Conservation (phyloP, 495 filamentous ascomycete genomes). For the Ramalina intermedia region DNA sequence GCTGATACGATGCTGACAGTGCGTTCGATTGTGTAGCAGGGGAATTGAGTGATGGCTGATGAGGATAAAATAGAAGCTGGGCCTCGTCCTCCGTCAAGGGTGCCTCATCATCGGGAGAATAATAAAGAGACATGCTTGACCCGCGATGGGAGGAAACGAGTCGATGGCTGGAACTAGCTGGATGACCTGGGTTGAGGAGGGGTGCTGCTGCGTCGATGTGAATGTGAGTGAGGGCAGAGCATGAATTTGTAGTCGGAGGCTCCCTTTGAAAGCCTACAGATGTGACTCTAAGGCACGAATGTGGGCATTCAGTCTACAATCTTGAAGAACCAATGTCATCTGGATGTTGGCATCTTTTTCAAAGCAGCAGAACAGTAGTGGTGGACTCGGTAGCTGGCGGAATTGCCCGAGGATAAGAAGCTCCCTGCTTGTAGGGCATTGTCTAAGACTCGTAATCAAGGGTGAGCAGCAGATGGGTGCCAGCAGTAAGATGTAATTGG, state of each 20-base stretch:
- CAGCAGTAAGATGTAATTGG: constrained; percentile 2
- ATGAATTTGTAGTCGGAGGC: no score
- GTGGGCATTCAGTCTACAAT: no score
- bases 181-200: no score
- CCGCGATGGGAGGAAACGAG: no score
- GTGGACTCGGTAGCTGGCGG: not conserved
- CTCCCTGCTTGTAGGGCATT: not conserved
- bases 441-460: not conserved
- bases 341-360: no score
- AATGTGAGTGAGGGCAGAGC: no score
- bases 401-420: not conserved
- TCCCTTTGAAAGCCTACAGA: no score
- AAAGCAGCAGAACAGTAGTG: not conserved
- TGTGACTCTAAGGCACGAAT: no score
- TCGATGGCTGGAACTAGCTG: no score
- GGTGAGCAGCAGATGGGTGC: not conserved
- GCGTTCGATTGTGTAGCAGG: not conserved
- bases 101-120: constrained; percentile 18
- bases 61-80: constrained; percentile 15
- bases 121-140: constrained; percentile 18
- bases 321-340: no score
- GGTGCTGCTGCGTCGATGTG: no score
- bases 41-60: not conserved
- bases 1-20: constrained; percentile 3
- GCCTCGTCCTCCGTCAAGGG: constrained; percentile 17